Base-by-base conservation (phyloP, 1,284 basidiomycete genomes). In the Schizopora paradoxa region DNA sequence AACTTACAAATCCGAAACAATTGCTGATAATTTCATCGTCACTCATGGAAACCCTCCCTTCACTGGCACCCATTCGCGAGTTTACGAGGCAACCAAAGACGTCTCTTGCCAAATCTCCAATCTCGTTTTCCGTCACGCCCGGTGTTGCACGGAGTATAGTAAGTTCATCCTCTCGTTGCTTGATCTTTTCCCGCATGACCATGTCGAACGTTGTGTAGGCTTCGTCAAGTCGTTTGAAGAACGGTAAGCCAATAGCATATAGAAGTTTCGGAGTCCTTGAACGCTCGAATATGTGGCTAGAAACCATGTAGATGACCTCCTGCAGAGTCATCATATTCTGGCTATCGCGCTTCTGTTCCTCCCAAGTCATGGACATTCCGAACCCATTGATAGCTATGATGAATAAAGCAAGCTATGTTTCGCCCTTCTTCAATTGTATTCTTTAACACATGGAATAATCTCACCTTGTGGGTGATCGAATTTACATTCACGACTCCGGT, bases 391-490 rank as follows among this genome's bases (percentile, higher is more conserved):
- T 41, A 14, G 49, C 41, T 26, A 48, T 44, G 22, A 45, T 27
- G 25, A 48, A 48, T 16, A 51, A 34, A 2, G 46, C 49, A 14
- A 51, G 8, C 49, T 51, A n/a, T n/a, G n/a, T n/a, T n/a, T n/a
- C n/a, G n/a, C n/a, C n/a, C n/a, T n/a, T n/a, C n/a, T n/a, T n/a
- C n/a, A n/a, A n/a, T n/a, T n/a, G n/a, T n/a, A n/a, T n/a, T n/a
- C n/a, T n/a, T n/a, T n/a, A n/a, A n/a, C n/a, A n/a, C n/a, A n/a
- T n/a, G n/a, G n/a, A n/a, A n/a, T n/a, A n/a, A n/a, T n/a, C n/a
- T 38, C 18, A 58, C 59, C 50, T 61, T 61, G 21, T 51, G 33
- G 3, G 56, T 49, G 32, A 60, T 41, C 3, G 47, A 33, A 29
- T 57, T 57, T 14, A 59, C 41, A 21, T 54, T 51, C 6, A 54